phyloP scores from a whole-genome alignment of 2,329 filamentous ascomycete genomes.

The Fragosphaeria purpurea region DNA sequence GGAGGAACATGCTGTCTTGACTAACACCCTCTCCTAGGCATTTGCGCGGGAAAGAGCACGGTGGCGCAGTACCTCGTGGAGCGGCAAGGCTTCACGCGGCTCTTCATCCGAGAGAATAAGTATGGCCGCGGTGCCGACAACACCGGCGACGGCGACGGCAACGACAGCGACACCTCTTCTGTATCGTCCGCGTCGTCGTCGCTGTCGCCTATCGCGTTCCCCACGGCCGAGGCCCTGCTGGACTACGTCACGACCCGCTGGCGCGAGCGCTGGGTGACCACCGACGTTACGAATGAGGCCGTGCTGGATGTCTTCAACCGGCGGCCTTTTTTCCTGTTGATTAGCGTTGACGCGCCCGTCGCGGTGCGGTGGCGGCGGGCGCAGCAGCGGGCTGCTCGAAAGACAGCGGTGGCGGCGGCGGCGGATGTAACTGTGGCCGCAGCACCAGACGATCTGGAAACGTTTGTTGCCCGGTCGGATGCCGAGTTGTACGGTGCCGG shows the following conservation, averaged over 20 bases:
- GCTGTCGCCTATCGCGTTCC: conserved; percentile 32
- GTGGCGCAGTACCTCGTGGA: conserved; percentile 81
- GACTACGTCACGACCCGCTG: conserved; percentile 80
- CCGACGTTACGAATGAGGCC: conserved; percentile 63
- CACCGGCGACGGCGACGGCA: not conserved
- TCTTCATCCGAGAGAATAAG: conserved; percentile 42
- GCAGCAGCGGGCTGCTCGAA: conserved; percentile 25
- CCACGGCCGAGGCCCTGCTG: conserved; percentile 52
- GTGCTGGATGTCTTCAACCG: conserved; percentile 66
- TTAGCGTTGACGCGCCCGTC: conserved; percentile 86
- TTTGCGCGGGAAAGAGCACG: conserved; percentile 86
- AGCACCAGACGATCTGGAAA: conserved; percentile 30
- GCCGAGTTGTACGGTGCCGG: conserved; percentile 59
- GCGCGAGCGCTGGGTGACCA: conserved; percentile 77
- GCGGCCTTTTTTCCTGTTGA: conserved; percentile 84
- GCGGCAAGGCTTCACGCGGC: conserved; percentile 68
- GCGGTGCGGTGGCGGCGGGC: conserved; percentile 75
- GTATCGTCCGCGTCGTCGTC: not conserved
- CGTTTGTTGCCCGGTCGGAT: conserved; percentile 54
- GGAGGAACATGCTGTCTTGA: too few relatives aligned
- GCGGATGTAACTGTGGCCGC: conserved; percentile 13
- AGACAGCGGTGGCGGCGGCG: conserved; percentile 6
- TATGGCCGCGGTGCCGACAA: not conserved
- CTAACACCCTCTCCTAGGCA: conserved; percentile 43
- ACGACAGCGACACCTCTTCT: not conserved